These are phyloP conservation scores for Fusarium sp. DNA, from an alignment of 2,329 filamentous ascomycete genomes.

Conservation along the genomic window DNA sequence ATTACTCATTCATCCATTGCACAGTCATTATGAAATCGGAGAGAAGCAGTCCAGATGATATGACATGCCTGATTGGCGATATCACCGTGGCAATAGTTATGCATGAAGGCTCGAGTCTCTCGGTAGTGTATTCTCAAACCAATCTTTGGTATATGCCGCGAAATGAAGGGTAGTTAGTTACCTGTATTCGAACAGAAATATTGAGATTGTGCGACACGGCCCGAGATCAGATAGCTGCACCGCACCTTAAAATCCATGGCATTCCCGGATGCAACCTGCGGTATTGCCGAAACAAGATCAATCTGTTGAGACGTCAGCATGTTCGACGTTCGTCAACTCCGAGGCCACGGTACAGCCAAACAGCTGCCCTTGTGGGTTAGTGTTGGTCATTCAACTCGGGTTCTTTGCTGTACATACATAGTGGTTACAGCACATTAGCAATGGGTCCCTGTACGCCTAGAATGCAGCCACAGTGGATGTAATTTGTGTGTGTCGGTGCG, in stretches of 20 bases:
- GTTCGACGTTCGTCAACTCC: slow-evolving; percentile 30
- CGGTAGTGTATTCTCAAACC: neutral
- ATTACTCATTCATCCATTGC: neutral
- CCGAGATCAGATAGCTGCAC: slow-evolving; percentile 22
- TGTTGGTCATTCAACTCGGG: neutral
- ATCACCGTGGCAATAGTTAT: neutral
- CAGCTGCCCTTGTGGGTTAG: slow-evolving; percentile 16
- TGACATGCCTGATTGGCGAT: neutral
- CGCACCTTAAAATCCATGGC: slow-evolving; percentile 17
- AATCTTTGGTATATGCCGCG: neutral
- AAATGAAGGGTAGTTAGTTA: neutral
- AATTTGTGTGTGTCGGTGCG: slow-evolving; percentile 1
- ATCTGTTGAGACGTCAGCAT: slow-evolving; percentile 25
- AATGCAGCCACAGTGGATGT: slow-evolving; percentile 16
- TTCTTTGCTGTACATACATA: neutral
- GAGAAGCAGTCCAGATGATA: neutral
- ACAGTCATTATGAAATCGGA: neutral
- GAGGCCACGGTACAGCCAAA: slow-evolving; percentile 28
- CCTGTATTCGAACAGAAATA: neutral
- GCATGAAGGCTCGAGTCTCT: neutral
- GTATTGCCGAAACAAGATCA: slow-evolving; percentile 29
- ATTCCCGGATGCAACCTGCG: slow-evolving; percentile 34
- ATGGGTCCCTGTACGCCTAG: neutral
- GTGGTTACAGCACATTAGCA: slow-evolving; percentile 1
- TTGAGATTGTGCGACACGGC: neutral